These are phyloP conservation scores for Polysphondylium violaceum DNA, from an alignment of 78 protist species.

Conservation along the genomic window DNA sequence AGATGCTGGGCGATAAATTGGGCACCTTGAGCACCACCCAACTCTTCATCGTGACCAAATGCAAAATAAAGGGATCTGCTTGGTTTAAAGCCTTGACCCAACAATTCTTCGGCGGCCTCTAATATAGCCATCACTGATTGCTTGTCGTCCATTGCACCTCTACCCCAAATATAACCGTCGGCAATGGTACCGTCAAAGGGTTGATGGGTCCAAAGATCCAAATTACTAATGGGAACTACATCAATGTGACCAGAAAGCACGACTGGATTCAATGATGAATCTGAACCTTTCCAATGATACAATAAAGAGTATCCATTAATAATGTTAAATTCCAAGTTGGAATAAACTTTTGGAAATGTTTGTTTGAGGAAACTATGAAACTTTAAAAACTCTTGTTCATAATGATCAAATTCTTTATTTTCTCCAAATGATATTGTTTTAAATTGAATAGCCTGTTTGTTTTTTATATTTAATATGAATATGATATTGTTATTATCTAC, in stretches of 20 bases:
- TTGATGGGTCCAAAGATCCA: constrained; percentile 37
- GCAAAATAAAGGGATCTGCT: constrained; percentile 62
- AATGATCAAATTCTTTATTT: background rate
- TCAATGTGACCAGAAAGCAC: constrained; percentile 37
- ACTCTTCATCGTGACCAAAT: constrained; percentile 75
- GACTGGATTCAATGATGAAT: constrained; percentile 30
- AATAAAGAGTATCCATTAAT: constrained; percentile 17
- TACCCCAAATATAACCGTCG: constrained; percentile 50
- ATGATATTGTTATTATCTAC: too few relatives aligned
- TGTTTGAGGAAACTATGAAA: constrained; percentile 18
- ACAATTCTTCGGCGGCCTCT: constrained; percentile 44
- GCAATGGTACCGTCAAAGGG: constrained; percentile 52
- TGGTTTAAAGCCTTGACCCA: constrained; percentile 27
- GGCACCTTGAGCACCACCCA: constrained; percentile 62
- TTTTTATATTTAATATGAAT: background rate
- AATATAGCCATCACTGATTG: constrained; percentile 24
- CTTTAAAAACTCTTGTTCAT: constrained; percentile 17
- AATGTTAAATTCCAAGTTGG: constrained; percentile 9
- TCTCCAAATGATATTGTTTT: constrained; percentile 54
- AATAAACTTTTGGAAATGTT: constrained; percentile 42
- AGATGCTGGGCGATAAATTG: constrained; percentile 5
- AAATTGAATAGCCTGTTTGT: constrained; percentile 25
- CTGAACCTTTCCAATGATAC: constrained; percentile 54
- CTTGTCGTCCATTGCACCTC: constrained; percentile 73
- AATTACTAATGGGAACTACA: constrained; percentile 50